These are phyloP conservation scores for Poterioochromonas sp. DNA, from an alignment of 352 stramenopile species.

Conservation along the genomic window DNA sequence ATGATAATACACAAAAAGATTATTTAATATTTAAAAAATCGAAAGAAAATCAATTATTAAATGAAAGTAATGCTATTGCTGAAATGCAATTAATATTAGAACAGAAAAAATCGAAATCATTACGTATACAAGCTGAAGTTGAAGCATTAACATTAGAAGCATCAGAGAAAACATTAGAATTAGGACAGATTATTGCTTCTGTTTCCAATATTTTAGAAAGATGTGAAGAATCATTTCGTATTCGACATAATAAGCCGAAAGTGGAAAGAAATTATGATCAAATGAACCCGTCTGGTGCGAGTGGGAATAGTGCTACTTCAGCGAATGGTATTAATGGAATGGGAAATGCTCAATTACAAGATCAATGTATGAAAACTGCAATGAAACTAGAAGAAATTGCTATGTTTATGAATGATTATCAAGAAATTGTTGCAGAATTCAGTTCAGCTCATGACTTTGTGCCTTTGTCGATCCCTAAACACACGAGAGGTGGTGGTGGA, in stretches of 20 bases:
- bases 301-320: too few relatives aligned
- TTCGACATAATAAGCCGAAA: slow-evolving; percentile 33
- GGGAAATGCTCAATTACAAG: slow-evolving; percentile 68
- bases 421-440: slow-evolving; percentile 48
- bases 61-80: slow-evolving; percentile 15
- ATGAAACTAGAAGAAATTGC: slow-evolving; percentile 77
- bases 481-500: too few relatives aligned
- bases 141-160: neutral
- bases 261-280: slow-evolving; percentile 33
- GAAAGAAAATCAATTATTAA: slow-evolving; percentile 26
- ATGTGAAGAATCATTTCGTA: slow-evolving; percentile 37
- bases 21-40: slow-evolving; percentile 38
- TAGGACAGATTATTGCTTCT: slow-evolving; percentile 57
- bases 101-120: neutral
- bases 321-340: slow-evolving; percentile 43
- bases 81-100: slow-evolving; percentile 4
- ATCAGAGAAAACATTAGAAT: slow-evolving; percentile 10
- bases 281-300: slow-evolving; percentile 34
- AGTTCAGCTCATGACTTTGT: neutral
- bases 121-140: neutral
- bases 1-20: slow-evolving; percentile 38
- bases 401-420: slow-evolving; percentile 84
- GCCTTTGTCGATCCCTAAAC: neutral
- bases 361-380: slow-evolving; percentile 69
- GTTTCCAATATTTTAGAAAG: slow-evolving; percentile 55